These are phyloP conservation scores for Cystobasidium slooffiae DNA, from an alignment of 1,284 basidiomycete species.

Conservation along the genomic window DNA sequence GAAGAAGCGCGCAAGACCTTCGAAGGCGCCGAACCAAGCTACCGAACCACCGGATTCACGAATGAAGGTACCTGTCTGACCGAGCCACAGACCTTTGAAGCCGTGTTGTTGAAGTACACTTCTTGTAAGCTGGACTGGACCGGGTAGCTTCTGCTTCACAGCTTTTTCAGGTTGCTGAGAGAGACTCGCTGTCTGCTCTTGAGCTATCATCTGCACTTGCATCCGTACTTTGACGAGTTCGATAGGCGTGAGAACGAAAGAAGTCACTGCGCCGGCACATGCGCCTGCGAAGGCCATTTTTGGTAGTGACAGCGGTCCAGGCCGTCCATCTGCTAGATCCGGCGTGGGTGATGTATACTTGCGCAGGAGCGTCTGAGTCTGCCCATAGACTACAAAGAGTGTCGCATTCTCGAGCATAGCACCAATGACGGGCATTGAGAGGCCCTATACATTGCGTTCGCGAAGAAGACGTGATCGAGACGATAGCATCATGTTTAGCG, in stretches of 20 bases:
- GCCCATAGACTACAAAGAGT: conserved; percentile 83
- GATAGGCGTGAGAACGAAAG: conserved; percentile 85
- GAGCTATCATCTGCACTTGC: conserved; percentile 85
- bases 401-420: conserved; percentile 90
- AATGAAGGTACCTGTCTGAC: conserved; percentile 81
- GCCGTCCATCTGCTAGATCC: conserved; percentile 21
- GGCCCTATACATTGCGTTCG: conserved; percentile 63
- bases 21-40: conserved; percentile 87
- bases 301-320: conserved; percentile 62
- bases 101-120: conserved; percentile 71
- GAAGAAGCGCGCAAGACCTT: conserved; percentile 66
- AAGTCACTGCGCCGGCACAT: conserved; percentile 78
- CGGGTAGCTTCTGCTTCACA: conserved; percentile 57
- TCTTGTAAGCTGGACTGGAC: conserved; percentile 71
- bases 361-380: conserved; percentile 72
- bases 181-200: conserved; percentile 56
- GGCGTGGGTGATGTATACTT: conserved; percentile 40
- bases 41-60: conserved; percentile 84
- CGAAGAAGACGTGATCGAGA: neutral
- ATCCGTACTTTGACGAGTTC: conserved; percentile 93
- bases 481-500: neutral
- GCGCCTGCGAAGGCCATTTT: conserved; percentile 76
- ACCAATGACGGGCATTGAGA: conserved; percentile 84
- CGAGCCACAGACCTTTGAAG: conserved; percentile 79
- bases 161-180: conserved; percentile 51